Base-by-base conservation (phyloP, 345 rosid genomes). In the Draba incana region DNA sequence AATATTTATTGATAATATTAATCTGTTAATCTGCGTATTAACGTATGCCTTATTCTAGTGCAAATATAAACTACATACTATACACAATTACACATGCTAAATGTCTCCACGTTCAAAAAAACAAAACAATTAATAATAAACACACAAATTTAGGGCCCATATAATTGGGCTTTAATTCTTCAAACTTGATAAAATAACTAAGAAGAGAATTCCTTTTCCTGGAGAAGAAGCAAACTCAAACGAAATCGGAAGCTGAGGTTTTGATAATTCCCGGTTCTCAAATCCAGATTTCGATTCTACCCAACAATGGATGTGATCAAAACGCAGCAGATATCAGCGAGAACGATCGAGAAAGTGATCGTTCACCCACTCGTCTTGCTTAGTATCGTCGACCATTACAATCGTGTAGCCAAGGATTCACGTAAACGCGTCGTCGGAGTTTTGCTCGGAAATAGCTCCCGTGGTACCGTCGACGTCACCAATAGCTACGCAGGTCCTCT, bases 351-450 rank as follows among this genome's bases (percentile, higher is more conserved):
- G 86, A 92, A 90, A 69, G 98, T 89, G 78, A 72, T 92, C 42
- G 96, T 92, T 45, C 98, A 92, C 52, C 98, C 98, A 4, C 87
- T 90, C 12, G 98, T 92, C 38, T 87, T 92, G 16, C 90, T 92
- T 16, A 92, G 97, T 80, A 88, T 92, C 74, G 96, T 90, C 72
- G 97, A 92, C 71, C 92, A 92, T 81, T 90, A 88, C 82, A 92
- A 81, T 63, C 78, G 98, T 3, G 97, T 90, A 47, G 96, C 97
- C 20, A 88, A 86, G 70, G 97, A 92, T 64, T 76, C 92, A 1
- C 87, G 88, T 70, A 86, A 84, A 74, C 92, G 98, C n/a, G 92
- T 89, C 55, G 82, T 84, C 53, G 92, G 98, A 6, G 89, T 92
- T 20, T 75, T 89, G 35, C 94, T 89, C 43, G 94, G 98, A 7